phyloP scores from a whole-genome alignment of 2,329 filamentous ascomycete species.

The Fusarium graminum region DNA sequence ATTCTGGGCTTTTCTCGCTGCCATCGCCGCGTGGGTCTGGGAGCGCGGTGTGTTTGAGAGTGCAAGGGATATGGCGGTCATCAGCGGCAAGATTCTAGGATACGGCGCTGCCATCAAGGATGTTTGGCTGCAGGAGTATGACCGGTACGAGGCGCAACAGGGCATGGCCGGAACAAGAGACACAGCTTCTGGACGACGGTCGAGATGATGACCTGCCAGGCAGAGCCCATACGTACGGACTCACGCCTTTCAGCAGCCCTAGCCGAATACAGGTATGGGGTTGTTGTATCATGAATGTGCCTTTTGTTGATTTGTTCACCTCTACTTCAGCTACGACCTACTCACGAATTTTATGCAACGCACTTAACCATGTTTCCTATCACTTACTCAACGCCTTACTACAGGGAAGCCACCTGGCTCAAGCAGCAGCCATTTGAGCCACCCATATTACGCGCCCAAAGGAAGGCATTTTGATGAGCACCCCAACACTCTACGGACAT shows the following conservation, averaged over 20 bases:
- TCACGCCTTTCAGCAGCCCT: constrained; percentile 4
- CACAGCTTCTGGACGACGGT: constrained; percentile 37
- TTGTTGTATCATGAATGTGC: background rate
- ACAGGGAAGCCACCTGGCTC: background rate
- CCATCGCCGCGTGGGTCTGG: constrained; percentile 68
- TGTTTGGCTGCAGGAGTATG: constrained; percentile 70
- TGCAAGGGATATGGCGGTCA: constrained; percentile 66
- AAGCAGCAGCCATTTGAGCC: background rate
- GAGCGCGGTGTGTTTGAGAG: constrained; percentile 76
- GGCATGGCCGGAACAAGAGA: constrained; percentile 43
- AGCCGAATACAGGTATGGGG: background rate
- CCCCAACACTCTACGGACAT: background rate
- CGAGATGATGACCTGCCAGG: constrained; percentile 16
- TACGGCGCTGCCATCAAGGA: constrained; percentile 64
- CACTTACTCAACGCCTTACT: background rate
- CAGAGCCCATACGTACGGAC: constrained; percentile 18
- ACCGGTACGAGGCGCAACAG: constrained; percentile 66
- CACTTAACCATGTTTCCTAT: background rate
- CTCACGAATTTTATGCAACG: background rate
- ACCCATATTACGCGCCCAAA: too few relatives aligned
- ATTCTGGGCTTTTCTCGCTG: constrained; percentile 73
- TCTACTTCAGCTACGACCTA: background rate
- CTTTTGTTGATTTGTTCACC: background rate
- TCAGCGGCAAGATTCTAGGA: constrained; percentile 59
- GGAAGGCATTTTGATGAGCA: too few relatives aligned